Evolutionary conservation across 306 rosid species (phyloP), one percentile per base, ranked within the genome.

Genomic region (Vicia faba): DNA sequence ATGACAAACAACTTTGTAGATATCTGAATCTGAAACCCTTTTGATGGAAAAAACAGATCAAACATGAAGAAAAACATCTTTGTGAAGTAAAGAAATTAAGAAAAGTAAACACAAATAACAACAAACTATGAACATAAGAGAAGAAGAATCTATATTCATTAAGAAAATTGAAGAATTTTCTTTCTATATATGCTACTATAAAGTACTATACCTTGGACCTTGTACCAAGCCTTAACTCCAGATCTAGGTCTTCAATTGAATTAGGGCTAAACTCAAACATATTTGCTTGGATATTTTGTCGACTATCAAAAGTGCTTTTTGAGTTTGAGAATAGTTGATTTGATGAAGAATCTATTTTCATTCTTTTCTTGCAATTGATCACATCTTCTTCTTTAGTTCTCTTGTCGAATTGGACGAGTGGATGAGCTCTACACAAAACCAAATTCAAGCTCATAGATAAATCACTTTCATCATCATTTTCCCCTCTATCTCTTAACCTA

Each of bases 341-440:
- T 53, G 84, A 68, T 2, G 88, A 63, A 15, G 85, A 35, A 14
- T 91, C 84, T 13, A 18, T 64, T 78, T 79, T 87, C 77, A 81
- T 87, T 79, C 85, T 87, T 76, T 85, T 87, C 82, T 87, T 92
- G 84, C 66, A 80, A 77, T 76, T 79, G 13, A 64, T 36, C 29
- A 54, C 72, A 45, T 12, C 72, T 51, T 51, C 11, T 62, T 62
- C 53, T n/a, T n/a, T n/a, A n/a, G n/a, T n/a, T n/a, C n/a, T n/a
- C n/a, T n/a, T n/a, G n/a, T n/a, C n/a, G n/a, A n/a, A n/a, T n/a
- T n/a, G n/a, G n/a, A n/a, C n/a, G 64, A 67, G 20, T 44, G 56
- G 18, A 9, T 56, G 53, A 49, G 73, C 13, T 65, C 66, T 60
- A 66, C 67, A 65, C 38, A 80, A 36, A 72, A 76, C 65, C 71